A percentile compares a stretch with the other conserved stretches of the same genome.
Evolutionary conservation across 139 green algal genomes (phyloP).

Genomic region (Edaphochlamys debaryana): DNA sequence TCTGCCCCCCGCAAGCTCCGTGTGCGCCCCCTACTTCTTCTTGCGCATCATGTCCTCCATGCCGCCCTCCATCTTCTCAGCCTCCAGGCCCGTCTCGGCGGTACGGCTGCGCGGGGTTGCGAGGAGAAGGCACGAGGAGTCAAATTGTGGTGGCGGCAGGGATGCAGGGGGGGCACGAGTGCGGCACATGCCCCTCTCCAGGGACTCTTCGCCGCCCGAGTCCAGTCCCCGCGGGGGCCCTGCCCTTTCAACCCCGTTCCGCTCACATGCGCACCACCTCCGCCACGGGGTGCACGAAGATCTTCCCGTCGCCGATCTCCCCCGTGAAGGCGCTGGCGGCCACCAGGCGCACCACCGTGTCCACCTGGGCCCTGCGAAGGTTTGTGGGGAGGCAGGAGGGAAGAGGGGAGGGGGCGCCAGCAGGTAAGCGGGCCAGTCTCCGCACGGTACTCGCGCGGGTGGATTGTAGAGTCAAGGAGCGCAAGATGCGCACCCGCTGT

Average conservation of each 20-base stretch:
- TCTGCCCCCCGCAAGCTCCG: too few relatives aligned
- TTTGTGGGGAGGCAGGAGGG: neutral
- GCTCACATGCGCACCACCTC: conserved; percentile 85
- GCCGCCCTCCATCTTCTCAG: conserved; percentile 84
- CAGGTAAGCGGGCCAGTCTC: too few relatives aligned
- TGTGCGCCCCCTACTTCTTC: conserved; percentile 3
- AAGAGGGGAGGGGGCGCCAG: neutral
- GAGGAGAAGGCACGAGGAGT: neutral
- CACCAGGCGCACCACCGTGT: conserved; percentile 75
- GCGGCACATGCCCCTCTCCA: too few relatives aligned
- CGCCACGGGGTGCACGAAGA: conserved; percentile 87
- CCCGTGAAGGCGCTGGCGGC: conserved; percentile 77
- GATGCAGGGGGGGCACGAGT: too few relatives aligned
- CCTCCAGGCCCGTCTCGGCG: conserved; percentile 76
- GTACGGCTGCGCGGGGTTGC: conserved; percentile 67
- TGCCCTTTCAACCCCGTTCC: too few relatives aligned
- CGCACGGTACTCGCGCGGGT: too few relatives aligned
- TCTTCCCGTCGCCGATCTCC: conserved; percentile 92
- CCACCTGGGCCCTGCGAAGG: conserved; percentile 74
- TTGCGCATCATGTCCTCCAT: conserved; percentile 57
- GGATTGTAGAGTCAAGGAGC: too few relatives aligned
- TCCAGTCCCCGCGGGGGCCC: too few relatives aligned
- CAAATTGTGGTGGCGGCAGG: too few relatives aligned
- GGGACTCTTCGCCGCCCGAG: too few relatives aligned
- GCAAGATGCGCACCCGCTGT: too few relatives aligned